Evolutionary conservation across 2,329 filamentous ascomycete genomes (phyloP).

Genomic region (Camillea tinctor): DNA sequence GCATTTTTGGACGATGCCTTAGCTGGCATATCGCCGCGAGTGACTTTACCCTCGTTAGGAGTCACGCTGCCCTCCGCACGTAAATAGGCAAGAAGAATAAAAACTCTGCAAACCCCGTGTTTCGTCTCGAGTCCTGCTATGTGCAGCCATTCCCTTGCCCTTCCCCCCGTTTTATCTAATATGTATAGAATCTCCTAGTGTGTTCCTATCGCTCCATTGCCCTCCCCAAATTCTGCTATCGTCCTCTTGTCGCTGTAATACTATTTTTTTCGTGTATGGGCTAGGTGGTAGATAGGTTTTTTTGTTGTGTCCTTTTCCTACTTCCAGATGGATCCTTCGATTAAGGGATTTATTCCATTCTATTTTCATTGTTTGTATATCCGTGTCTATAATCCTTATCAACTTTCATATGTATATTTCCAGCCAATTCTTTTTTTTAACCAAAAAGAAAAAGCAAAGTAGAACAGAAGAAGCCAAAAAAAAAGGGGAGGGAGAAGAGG

Average conservation of each 20-base stretch:
- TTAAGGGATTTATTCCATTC: not conserved
- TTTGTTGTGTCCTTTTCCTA: not conserved
- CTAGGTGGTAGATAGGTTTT: not conserved
- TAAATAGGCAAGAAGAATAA: constrained; percentile 17
- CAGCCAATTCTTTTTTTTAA: too few relatives aligned
- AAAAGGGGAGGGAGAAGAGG: too few relatives aligned
- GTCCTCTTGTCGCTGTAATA: not conserved
- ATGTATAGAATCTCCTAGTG: not conserved
- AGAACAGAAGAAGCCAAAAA: too few relatives aligned
- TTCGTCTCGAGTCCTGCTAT: not conserved
- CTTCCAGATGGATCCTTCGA: not conserved
- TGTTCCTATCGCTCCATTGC: not conserved
- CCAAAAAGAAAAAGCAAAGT: too few relatives aligned
- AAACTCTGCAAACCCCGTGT: constrained; percentile 1
- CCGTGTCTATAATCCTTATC: not conserved
- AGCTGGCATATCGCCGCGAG: constrained; percentile 15
- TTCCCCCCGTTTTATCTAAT: not conserved
- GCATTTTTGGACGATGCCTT: constrained; percentile 16
- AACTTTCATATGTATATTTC: not conserved
- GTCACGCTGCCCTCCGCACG: constrained; percentile 16
- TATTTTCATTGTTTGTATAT: not conserved
- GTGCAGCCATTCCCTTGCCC: not conserved
- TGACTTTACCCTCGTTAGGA: constrained; percentile 12
- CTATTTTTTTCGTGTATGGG: not conserved
- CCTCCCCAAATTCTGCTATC: too few relatives aligned